Conservation (phyloP, 1,139 yeast species). For the Wickerhamomyces sp. region DNA sequence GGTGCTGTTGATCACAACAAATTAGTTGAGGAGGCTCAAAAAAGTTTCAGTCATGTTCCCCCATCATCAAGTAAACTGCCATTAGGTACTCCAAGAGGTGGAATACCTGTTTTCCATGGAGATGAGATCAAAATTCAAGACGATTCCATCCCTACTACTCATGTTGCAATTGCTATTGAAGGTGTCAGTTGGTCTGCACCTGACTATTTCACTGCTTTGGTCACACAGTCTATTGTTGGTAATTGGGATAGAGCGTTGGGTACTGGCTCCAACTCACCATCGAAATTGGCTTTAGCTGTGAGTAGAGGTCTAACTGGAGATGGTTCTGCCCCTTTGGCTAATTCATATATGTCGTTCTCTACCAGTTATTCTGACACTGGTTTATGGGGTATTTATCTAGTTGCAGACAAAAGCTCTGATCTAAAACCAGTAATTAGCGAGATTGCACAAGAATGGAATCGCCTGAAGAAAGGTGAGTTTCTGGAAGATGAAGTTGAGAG, state of each 20-base stretch:
- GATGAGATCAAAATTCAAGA: conserved; percentile 86
- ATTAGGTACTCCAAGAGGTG: conserved; percentile 72
- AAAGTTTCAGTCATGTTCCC: conserved; percentile 72
- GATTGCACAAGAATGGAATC: conserved; percentile 81
- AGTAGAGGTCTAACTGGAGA: conserved; percentile 45
- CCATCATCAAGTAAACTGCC: conserved; percentile 59
- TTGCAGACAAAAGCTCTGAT: conserved; percentile 66
- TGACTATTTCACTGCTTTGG: conserved; percentile 91
- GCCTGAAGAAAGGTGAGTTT: conserved; percentile 72
- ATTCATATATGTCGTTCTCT: conserved; percentile 93
- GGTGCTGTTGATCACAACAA: conserved; percentile 90
- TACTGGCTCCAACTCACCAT: conserved; percentile 63
- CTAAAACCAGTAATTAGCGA: conserved; percentile 67
- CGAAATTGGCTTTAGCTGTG: conserved; percentile 75
- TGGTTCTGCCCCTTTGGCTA: conserved; percentile 57
- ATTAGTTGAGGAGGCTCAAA: conserved; percentile 69
- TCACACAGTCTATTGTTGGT: conserved; percentile 94
- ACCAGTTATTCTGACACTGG: conserved; percentile 98
- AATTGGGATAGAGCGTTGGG: conserved; percentile 96
- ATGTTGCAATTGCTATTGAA: conserved; percentile 92
- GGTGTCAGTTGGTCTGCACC: conserved; percentile 98
- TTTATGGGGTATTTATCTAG: conserved; percentile 91
- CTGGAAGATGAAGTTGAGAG: conserved; percentile 86
- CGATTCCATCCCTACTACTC: conserved; percentile 79
- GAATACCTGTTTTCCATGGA: conserved; percentile 75